These are phyloP conservation scores for Xylaria sp. DNA, from an alignment of 2,329 filamentous ascomycete genomes.

Conservation along the genomic window DNA sequence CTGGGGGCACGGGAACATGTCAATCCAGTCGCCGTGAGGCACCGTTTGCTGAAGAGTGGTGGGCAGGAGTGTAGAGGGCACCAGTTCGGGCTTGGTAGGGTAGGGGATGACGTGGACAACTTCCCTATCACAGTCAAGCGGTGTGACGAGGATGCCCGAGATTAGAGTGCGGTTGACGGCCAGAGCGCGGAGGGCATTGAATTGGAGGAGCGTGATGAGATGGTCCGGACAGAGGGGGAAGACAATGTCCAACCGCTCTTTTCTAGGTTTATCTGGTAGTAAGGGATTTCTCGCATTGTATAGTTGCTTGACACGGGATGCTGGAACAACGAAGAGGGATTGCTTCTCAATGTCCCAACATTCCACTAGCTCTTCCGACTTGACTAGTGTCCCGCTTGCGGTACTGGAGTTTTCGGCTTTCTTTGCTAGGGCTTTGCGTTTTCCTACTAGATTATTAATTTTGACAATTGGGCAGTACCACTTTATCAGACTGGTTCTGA, in stretches of 20 bases:
- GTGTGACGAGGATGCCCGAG: constrained; percentile 41
- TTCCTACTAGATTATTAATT: constrained; percentile 39
- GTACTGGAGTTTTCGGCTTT: constrained; percentile 31
- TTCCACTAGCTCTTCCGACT: constrained; percentile 42
- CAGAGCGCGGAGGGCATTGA: constrained; percentile 47
- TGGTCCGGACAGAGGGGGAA: constrained; percentile 50
- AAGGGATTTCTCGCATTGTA: constrained; percentile 42
- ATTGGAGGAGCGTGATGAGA: constrained; percentile 50
- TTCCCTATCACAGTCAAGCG: constrained; percentile 42
- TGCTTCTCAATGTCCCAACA: constrained; percentile 44
- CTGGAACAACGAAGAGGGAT: constrained; percentile 41
- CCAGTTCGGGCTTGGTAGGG: constrained; percentile 36
- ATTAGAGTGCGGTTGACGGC: constrained; percentile 45
- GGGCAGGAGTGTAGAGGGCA: constrained; percentile 45
- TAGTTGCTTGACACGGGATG: constrained; percentile 41
- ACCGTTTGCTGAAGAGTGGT: constrained; percentile 47
- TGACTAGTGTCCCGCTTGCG: constrained; percentile 28
- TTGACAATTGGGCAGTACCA: constrained; percentile 22
- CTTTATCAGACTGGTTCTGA: neutral
- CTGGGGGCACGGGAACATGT: constrained; percentile 47
- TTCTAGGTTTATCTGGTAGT: constrained; percentile 35
- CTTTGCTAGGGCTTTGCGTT: constrained; percentile 41
- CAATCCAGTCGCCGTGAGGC: constrained; percentile 49
- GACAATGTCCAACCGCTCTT: constrained; percentile 34
- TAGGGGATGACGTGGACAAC: constrained; percentile 40